phyloP scores from a whole-genome alignment of 805 yeast genomes.

The Geotrichum ghanense region DNA sequence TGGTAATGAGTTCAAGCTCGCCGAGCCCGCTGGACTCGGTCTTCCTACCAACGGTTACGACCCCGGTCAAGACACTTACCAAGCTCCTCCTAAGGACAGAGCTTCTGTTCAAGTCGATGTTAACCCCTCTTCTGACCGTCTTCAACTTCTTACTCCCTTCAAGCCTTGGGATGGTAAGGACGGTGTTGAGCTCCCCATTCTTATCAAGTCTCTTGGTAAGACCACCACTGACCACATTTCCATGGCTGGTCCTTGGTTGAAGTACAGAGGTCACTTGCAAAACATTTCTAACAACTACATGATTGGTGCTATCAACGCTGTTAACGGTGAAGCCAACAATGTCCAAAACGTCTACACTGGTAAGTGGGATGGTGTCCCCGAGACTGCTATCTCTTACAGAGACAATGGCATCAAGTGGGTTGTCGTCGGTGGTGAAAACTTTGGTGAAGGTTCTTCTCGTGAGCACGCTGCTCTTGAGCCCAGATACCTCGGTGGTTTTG shows the following conservation, averaged over 20 bases:
- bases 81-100: conserved; percentile 92
- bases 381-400: conserved; percentile 90
- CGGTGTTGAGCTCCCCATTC: conserved; percentile 76
- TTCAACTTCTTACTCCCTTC: conserved; percentile 90
- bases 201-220: conserved; percentile 93
- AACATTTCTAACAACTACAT: conserved; percentile 98
- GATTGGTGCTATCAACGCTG: conserved; percentile 98
- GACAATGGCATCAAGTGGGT: conserved; percentile 90
- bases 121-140: conserved; percentile 88
- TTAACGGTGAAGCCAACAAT: conserved; percentile 87
- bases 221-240: conserved; percentile 99
- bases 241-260: conserved; percentile 99
- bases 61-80: conserved; percentile 89
- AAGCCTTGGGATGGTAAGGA: conserved; percentile 96
- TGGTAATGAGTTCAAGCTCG: conserved; percentile 82
- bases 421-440: conserved; percentile 96
- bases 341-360: conserved; percentile 88
- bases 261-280: conserved; percentile 98
- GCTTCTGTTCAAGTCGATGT: conserved; percentile 60
- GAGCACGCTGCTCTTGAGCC: conserved; percentile 99
- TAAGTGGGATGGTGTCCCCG: conserved; percentile 91
- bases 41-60: conserved; percentile 86
- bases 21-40: conserved; percentile 83
- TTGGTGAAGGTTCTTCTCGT: conserved; percentile 99
- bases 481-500: conserved; percentile 97